Evolutionary conservation across 2,329 filamentous ascomycete genomes (phyloP), one percentile per base, ranked within the genome.

Genomic region (Talaromyces funiculosus): DNA sequence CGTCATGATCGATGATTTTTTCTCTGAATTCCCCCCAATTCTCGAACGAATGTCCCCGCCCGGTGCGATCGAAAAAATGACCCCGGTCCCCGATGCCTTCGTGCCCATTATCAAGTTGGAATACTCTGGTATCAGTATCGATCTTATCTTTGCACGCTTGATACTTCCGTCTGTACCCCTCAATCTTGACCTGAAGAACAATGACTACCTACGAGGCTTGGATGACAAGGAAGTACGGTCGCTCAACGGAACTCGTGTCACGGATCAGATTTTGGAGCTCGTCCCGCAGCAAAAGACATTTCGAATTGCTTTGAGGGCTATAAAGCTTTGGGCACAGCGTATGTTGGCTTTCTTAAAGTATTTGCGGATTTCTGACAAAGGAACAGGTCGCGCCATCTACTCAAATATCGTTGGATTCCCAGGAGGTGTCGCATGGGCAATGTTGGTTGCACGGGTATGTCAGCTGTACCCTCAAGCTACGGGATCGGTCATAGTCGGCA

Each of bases 101-200:
- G 93, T 97, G 7, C 94, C 94, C 53, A 96, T 99, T 72, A 97
- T 99, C 80, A 97, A 97, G 73, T 90, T 97, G 69, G 90, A 96
- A 72, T 90, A 95, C 67, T 86, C 84, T 56, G 90, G 88, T 54
- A 95, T 99, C 72, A 94, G 90, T 73, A 95, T 99, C 72, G 94
- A 99, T 82, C 78, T 99, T 66, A 95, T 97, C 72, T 92, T 92
- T 75, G 89, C 90, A 65, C 83, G 90, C 59, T 84, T 95, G 66
- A 80, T 87, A 62, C 78, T 91, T 65, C 84, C 85, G 67, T 84
- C 90, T 66, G 83, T 96, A 65, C 86, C 90, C 26, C 82, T 86
- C 55, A 82, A 89, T 62, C 83, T 94, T 63, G 85, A 88, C 59
- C 80, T 97, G 57, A 89, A 88, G 63, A 92, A 97, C 72, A 92